Conservation (phyloP, 2,329 filamentous ascomycete species). For the Monilinia polystroma region DNA sequence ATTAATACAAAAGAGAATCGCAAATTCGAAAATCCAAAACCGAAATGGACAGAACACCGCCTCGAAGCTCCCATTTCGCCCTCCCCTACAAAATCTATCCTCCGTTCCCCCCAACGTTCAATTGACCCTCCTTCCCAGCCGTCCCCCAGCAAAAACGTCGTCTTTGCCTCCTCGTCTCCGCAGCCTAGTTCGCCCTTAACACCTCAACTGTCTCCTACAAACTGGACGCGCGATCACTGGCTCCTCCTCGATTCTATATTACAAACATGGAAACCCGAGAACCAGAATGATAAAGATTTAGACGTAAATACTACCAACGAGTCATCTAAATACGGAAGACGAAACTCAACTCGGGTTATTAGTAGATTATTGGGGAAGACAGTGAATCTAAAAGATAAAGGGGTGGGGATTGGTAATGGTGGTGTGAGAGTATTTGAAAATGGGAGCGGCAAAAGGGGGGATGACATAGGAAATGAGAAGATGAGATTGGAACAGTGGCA, state of each 20-base stretch:
- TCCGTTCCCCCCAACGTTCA: constrained; percentile 37
- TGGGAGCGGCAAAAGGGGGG: not conserved
- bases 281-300: constrained; percentile 18
- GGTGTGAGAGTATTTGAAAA: not conserved
- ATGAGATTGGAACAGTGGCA: constrained; percentile 41
- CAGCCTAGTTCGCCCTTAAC: constrained; percentile 29
- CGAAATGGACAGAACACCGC: constrained; percentile 34
- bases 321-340: constrained; percentile 25
- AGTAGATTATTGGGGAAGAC: constrained; percentile 37
- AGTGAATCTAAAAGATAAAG: constrained; percentile 25
- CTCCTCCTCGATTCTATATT: constrained; percentile 36
- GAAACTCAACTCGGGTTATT: constrained; percentile 38
- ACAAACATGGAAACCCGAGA: constrained; percentile 35
- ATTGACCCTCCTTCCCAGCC: constrained; percentile 19
- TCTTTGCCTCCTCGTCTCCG: constrained; percentile 40
- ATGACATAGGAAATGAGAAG: constrained; percentile 28
- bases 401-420: constrained; percentile 4
- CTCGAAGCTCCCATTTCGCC: constrained; percentile 22
- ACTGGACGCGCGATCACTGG: constrained; percentile 40
- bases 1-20: constrained; percentile 29
- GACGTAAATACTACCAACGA: constrained; percentile 7
- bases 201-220: constrained; percentile 32
- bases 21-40: constrained; percentile 23
- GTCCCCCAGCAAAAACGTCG: constrained; percentile 36
- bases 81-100: constrained; percentile 39